These are phyloP conservation scores for Eimeria maxima DNA, from an alignment of 169 alveolate genomes.

Conservation along the genomic window DNA sequence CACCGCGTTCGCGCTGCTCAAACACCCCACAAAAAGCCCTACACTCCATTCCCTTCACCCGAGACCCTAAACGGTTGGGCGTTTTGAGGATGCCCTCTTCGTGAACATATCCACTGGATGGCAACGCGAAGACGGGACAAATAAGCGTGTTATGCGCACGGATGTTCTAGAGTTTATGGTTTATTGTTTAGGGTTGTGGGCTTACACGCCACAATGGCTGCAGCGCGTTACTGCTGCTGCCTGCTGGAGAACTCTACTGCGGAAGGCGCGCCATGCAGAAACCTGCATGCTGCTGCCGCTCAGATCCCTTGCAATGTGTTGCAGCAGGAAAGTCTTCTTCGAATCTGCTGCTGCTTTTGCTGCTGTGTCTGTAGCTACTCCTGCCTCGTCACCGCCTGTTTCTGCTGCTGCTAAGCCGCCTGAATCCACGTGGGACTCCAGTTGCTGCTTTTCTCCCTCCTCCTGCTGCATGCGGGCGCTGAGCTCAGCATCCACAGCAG, in stretches of 20 bases:
- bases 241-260: conserved; percentile 1
- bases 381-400: neutral
- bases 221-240: conserved; percentile 46
- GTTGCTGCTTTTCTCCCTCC: conserved; percentile 4
- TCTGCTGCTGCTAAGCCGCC: neutral
- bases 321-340: conserved; percentile 1
- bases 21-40: neutral
- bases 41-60: conserved; percentile 1
- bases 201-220: conserved; percentile 1
- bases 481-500: conserved; percentile 40
- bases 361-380: neutral
- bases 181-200: conserved; percentile 12
- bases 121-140: too few species aligned
- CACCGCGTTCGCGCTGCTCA: conserved; percentile 47
- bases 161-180: conserved; percentile 23
- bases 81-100: neutral
- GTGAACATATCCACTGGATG: neutral
- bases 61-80: neutral
- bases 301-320: conserved; percentile 40
- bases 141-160: too few species aligned
- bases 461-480: neutral
- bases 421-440: neutral
- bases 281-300: conserved; percentile 63
- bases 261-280: conserved; percentile 63
- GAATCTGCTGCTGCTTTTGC: neutral